These are phyloP conservation scores for Saururus chinensis DNA, from an alignment of 164 flowering plant genomes.

Conservation along the genomic window DNA sequence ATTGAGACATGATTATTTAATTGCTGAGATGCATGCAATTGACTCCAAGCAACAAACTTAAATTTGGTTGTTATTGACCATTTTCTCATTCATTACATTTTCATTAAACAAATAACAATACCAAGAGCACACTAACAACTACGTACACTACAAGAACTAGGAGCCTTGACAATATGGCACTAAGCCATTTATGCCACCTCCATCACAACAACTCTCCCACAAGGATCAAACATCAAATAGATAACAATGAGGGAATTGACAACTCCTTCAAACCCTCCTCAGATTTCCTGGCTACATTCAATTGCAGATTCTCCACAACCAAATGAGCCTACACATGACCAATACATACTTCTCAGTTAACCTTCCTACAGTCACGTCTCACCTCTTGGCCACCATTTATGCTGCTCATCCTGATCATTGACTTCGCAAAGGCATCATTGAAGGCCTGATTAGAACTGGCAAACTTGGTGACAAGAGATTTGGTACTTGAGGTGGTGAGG, in stretches of 20 bases:
- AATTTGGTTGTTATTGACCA: no score
- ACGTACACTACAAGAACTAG: background rate
- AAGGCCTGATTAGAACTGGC: conserved; percentile 43
- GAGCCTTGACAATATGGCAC: background rate
- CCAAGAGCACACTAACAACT: background rate
- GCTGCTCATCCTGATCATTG: conserved; percentile 88
- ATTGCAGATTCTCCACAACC: background rate
- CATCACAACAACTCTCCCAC: background rate
- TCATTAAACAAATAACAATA: no score
- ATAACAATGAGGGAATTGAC: background rate
- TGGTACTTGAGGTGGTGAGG: conserved; percentile 32
- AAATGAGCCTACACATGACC: background rate
- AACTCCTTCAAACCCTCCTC: background rate
- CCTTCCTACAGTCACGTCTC: conserved; percentile 48
- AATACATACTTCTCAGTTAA: conserved; percentile 9
- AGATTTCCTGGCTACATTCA: background rate
- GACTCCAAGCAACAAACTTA: no score
- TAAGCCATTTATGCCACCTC: background rate
- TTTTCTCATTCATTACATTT: background rate
- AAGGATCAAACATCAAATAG: background rate
- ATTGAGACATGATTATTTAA: no score
- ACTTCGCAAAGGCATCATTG: conserved; percentile 50
- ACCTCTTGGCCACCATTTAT: conserved; percentile 58
- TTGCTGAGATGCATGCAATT: no score
- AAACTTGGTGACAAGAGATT: conserved; percentile 39